phyloP scores from a whole-genome alignment of 306 rosid species.

The Comarum palustre region DNA sequence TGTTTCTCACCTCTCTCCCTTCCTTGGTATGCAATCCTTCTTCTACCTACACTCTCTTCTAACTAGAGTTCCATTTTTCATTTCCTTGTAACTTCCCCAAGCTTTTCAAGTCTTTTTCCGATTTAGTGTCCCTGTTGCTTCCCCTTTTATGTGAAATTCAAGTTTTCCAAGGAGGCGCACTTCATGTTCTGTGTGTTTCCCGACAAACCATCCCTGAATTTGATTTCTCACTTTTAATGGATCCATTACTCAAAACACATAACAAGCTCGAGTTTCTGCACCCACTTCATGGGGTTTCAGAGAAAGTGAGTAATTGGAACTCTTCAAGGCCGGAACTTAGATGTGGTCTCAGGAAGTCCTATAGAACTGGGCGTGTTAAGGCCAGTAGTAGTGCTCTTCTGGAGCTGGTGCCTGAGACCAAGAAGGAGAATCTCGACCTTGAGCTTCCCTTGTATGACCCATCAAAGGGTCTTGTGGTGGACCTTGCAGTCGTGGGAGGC shows the following conservation, averaged over 20 bases:
- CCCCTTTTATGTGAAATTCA: background rate
- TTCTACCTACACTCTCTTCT: constrained; percentile 1
- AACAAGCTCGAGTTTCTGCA: constrained; percentile 74
- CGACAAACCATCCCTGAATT: constrained; percentile 2
- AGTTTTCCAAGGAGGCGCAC: background rate
- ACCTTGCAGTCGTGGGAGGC: constrained; percentile 94
- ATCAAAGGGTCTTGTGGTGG: constrained; percentile 69
- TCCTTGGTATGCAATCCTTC: constrained; percentile 39
- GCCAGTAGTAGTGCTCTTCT: constrained; percentile 63
- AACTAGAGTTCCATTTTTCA: background rate
- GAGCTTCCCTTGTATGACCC: constrained; percentile 89
- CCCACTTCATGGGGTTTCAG: constrained; percentile 76
- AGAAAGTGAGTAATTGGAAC: constrained; percentile 44
- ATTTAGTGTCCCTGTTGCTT: background rate
- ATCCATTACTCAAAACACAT: constrained; percentile 84
- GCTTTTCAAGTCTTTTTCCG: background rate
- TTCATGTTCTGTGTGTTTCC: constrained; percentile 13
- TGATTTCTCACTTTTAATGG: constrained; percentile 45
- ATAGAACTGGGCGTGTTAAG: constrained; percentile 37
- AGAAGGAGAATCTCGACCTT: constrained; percentile 81
- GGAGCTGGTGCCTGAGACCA: constrained; percentile 92
- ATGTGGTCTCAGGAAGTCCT: constrained; percentile 52
- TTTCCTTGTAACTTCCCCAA: background rate
- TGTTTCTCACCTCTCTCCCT: constrained; percentile 21
- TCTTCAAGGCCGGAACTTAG: constrained; percentile 56